These are phyloP conservation scores for Skeletonema potamos DNA, from an alignment of 108 stramenopile genomes.

Conservation along the genomic window DNA sequence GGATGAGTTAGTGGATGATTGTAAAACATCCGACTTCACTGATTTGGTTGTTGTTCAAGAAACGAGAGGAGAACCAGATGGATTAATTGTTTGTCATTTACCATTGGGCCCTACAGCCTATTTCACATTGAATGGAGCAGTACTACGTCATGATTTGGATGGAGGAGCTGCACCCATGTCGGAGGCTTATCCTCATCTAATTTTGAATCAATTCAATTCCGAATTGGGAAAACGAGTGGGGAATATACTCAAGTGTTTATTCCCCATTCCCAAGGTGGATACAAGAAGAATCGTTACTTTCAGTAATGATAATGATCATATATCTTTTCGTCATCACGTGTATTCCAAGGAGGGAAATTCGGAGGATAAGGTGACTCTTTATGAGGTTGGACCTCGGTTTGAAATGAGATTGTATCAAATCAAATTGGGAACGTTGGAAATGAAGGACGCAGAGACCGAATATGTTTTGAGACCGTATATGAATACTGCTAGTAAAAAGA, in stretches of 20 bases:
- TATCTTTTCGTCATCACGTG: constrained; percentile 98
- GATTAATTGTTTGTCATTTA: constrained; percentile 95
- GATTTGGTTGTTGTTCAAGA: constrained; percentile 97
- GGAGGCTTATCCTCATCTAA: constrained; percentile 94
- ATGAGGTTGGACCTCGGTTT: constrained; percentile 98
- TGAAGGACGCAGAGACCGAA: constrained; percentile 96
- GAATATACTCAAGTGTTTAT: constrained; percentile 93
- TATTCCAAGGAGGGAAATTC: constrained; percentile 72
- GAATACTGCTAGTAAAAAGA: constrained; percentile 93
- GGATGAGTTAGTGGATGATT: constrained; percentile 90
- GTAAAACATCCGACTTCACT: constrained; percentile 90
- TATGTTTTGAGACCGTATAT: constrained; percentile 98
- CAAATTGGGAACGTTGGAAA: constrained; percentile 92
- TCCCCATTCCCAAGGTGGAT: constrained; percentile 93
- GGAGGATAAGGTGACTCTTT: constrained; percentile 83
- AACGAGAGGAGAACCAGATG: constrained; percentile 99
- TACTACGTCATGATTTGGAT: constrained; percentile 96
- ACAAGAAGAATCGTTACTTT: constrained; percentile 94
- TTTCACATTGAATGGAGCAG: constrained; percentile 89
- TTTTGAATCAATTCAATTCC: constrained; percentile 87
- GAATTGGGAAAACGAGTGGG: constrained; percentile 89
- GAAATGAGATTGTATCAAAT: constrained; percentile 97
- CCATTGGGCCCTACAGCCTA: constrained; percentile 98
- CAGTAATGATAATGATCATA: constrained; percentile 93
- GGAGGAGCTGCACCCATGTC: constrained; percentile 94